Evolutionary conservation across 1,284 basidiomycete species (phyloP).

Genomic region (Ceratobasidium sp.): DNA sequence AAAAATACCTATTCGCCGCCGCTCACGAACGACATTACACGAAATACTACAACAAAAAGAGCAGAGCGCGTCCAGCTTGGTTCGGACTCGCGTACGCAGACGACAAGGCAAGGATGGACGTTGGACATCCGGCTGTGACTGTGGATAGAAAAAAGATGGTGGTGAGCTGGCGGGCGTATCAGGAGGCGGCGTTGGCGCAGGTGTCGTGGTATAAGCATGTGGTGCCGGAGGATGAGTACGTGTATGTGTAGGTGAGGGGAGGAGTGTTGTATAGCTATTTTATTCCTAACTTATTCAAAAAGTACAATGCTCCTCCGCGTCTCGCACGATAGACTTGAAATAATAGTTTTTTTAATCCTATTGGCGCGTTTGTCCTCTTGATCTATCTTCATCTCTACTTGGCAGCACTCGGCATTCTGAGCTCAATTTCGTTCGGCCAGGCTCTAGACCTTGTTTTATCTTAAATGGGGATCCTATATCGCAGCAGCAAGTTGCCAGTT

Average conservation of each 20-base stretch:
- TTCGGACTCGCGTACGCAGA: neutral
- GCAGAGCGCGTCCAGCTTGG: neutral
- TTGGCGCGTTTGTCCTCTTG: no score
- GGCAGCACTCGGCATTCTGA: no score
- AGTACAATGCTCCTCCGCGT: no score
- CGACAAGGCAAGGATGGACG: constrained; percentile 3
- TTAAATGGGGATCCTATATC: no score
- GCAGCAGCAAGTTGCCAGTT: no score
- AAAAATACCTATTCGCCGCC: neutral
- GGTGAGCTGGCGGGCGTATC: neutral
- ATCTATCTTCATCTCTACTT: no score
- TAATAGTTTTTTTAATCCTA: no score
- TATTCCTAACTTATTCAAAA: no score
- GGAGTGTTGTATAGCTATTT: no score
- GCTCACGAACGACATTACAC: constrained; percentile 3
- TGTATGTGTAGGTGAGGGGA: neutral
- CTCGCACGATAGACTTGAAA: no score
- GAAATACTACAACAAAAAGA: neutral
- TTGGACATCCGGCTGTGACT: neutral
- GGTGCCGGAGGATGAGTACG: constrained; percentile 1
- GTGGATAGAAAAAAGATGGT: neutral
- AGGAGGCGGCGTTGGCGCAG: neutral
- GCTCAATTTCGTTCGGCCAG: no score
- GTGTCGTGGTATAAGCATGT: neutral
- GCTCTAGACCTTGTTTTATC: no score